Percentiles rank a stretch among this genome's conserved stretches.
Conservation (phyloP, 208 protist species). For the Naegleria fowleri region DNA sequence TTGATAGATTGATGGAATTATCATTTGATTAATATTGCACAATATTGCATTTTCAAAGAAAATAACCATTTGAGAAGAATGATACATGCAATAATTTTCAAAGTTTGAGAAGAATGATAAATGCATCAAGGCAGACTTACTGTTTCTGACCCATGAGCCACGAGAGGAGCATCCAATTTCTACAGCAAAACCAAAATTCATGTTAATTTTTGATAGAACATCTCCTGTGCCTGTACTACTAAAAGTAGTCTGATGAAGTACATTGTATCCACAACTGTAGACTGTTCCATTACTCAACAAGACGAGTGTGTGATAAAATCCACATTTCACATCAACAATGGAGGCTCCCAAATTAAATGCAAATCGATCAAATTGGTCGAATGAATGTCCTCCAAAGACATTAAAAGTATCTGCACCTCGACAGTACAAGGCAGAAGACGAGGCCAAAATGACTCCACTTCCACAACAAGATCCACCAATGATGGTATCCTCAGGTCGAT, state of each 20-base stretch:
- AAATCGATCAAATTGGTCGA: neutral
- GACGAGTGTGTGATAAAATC: neutral
- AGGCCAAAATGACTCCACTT: neutral
- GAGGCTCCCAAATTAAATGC: neutral
- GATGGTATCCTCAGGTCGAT: neutral
- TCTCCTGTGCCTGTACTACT: neutral
- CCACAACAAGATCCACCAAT: neutral
- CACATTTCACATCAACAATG: neutral
- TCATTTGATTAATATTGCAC: too few relatives aligned
- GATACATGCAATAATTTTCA: neutral
- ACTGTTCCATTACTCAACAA: neutral
- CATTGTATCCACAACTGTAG: neutral
- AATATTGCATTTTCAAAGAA: too few relatives aligned
- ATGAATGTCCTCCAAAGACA: neutral
- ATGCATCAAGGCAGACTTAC: neutral
- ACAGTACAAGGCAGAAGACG: neutral
- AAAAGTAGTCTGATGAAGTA: neutral
- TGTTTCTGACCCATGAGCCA: neutral
- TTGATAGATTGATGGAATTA: too few relatives aligned
- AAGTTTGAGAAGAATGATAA: neutral
- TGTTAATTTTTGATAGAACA: neutral
- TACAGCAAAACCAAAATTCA: neutral
- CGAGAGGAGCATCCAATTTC: neutral
- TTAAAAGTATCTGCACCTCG: neutral
- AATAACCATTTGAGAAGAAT: too few relatives aligned